A percentile compares a stretch with the other conserved stretches of the same genome.
Conservation (phyloP, 148 eudicot species). For the Simmondsia chinensis region DNA sequence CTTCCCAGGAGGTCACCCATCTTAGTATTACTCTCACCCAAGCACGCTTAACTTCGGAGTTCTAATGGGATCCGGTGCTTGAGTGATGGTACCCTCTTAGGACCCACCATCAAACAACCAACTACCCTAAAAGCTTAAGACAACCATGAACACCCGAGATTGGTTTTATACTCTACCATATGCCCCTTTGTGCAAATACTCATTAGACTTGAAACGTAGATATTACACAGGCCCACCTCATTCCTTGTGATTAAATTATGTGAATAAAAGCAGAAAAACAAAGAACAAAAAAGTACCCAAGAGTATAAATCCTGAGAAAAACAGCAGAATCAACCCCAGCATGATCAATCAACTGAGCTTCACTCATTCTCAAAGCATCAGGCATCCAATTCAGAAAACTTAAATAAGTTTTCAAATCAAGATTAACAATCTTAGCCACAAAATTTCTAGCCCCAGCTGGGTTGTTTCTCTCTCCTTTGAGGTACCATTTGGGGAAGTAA, state of each 20-base stretch:
- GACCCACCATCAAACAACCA: too few relatives aligned
- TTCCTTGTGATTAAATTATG: neutral
- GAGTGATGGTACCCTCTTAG: too few relatives aligned
- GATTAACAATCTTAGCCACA: conserved; percentile 78
- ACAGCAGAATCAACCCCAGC: conserved; percentile 97
- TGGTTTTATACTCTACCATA: too few relatives aligned
- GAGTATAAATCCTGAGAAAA: conserved; percentile 80
- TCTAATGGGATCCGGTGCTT: too few relatives aligned
- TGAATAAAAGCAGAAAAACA: neutral
- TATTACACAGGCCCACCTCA: too few relatives aligned
- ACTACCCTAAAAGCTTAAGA: too few relatives aligned
- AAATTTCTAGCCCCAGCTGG: conserved; percentile 37
- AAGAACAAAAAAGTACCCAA: conserved; percentile 49
- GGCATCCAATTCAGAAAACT: conserved; percentile 97
- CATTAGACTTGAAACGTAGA: too few relatives aligned
- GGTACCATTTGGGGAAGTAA: conserved; percentile 88
- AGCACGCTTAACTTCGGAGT: too few relatives aligned
- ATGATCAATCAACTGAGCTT: conserved; percentile 55
- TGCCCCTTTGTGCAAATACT: too few relatives aligned
- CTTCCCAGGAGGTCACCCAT: too few relatives aligned
- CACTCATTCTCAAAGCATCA: conserved; percentile 75
- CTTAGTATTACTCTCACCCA: too few relatives aligned
- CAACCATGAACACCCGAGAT: too few relatives aligned
- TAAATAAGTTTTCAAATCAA: conserved; percentile 62
- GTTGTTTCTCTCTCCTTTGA: conserved; percentile 51